Conservation (phyloP, 192 early-diverging fungal genomes). For the Coemansia sp. region DNA sequence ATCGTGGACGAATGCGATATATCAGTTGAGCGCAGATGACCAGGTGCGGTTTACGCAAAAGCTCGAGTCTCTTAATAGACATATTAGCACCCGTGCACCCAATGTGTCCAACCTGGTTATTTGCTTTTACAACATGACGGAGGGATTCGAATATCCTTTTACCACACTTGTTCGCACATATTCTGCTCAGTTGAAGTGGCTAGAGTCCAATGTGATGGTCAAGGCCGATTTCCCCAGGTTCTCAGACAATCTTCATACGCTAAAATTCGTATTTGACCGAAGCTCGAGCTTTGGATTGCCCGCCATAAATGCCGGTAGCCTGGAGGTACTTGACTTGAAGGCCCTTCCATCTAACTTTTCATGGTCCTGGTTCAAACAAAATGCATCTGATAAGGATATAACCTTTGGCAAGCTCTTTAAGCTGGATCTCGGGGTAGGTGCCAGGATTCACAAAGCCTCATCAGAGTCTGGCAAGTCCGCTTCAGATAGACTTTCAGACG, state of each 20-base stretch:
- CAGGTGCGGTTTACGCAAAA: not conserved
- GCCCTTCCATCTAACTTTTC: not conserved
- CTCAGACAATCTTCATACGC: not conserved
- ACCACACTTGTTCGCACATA: not conserved
- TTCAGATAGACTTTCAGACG: not conserved
- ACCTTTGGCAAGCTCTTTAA: not conserved
- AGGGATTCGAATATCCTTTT: not conserved
- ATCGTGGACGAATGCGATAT: not conserved
- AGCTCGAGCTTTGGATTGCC: not conserved
- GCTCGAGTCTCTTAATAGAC: not conserved
- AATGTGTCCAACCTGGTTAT: not conserved
- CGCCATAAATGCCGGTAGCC: not conserved
- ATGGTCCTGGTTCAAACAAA: not conserved
- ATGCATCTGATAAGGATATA: not conserved
- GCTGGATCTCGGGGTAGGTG: not conserved
- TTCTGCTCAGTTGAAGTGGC: not conserved
- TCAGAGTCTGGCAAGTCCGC: not conserved
- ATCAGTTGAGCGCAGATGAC: not conserved
- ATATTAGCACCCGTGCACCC: not conserved
- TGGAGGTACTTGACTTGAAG: not conserved
- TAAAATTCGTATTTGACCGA: not conserved
- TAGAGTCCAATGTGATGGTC: not conserved
- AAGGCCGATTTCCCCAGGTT: not conserved
- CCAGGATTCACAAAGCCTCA: not conserved
- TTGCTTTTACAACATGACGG: not conserved